These are phyloP conservation scores for Fusarium multiceps DNA, from an alignment of 2,329 filamentous ascomycete species.

Conservation along the genomic window DNA sequence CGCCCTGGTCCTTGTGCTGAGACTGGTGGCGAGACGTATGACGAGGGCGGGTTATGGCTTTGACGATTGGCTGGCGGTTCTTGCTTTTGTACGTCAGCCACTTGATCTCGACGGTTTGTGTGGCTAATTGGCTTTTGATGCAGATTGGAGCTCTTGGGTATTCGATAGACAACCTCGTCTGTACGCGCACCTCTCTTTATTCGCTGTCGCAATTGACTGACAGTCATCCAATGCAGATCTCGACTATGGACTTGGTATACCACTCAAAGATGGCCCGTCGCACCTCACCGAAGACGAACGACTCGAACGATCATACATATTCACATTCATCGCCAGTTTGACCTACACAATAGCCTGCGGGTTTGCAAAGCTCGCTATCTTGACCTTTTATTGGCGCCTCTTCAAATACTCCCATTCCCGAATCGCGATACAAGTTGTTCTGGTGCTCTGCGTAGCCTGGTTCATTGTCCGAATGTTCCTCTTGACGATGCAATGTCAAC, in stretches of 20 bases:
- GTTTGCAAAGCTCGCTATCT: slow-evolving; percentile 45
- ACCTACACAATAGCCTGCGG: slow-evolving; percentile 42
- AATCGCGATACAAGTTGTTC: slow-evolving; percentile 43
- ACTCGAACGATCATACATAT: slow-evolving; percentile 24
- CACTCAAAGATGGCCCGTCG: slow-evolving; percentile 17
- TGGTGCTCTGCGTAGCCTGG: slow-evolving; percentile 37
- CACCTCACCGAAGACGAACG: slow-evolving; percentile 12
- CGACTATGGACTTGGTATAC: slow-evolving; percentile 22
- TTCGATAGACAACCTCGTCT: slow-evolving; percentile 21
- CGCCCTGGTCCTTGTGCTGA: slow-evolving; percentile 28
- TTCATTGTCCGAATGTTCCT: slow-evolving; percentile 46
- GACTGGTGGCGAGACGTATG: slow-evolving; percentile 31
- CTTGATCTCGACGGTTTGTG: not conserved
- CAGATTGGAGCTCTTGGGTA: slow-evolving; percentile 19
- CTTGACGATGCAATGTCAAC: slow-evolving; percentile 49
- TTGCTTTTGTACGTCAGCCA: slow-evolving; percentile 30
- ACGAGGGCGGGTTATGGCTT: slow-evolving; percentile 32
- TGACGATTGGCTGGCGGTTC: slow-evolving; percentile 36
- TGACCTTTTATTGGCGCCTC: slow-evolving; percentile 47
- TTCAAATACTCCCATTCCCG: slow-evolving; percentile 46
- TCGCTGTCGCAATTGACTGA: rapidly evolving
- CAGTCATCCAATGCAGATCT: not conserved
- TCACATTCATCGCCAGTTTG: slow-evolving; percentile 43
- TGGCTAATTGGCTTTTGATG: not conserved
- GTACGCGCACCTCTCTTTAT: not conserved